A percentile compares a stretch with the other conserved stretches of the same genome.
phyloP scores from a whole-genome alignment of 352 stramenopile genomes.

The Sclerospora graminicola region DNA sequence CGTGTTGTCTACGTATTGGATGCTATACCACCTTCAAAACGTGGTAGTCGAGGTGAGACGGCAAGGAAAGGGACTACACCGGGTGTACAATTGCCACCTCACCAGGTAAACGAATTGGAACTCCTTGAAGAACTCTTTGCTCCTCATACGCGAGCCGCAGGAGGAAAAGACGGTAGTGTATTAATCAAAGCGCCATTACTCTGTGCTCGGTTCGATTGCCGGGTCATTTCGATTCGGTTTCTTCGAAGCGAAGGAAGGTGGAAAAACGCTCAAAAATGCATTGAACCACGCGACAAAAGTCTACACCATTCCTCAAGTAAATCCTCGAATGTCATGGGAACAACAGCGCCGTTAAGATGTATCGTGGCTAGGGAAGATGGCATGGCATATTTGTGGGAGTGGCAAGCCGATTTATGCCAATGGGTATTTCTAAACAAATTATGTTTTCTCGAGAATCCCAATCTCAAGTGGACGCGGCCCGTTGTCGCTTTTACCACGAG shows the following conservation, averaged over 20 bases:
- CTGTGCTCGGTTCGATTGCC: constrained; percentile 64
- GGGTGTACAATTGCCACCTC: constrained; percentile 13
- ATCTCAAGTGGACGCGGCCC: constrained; percentile 70
- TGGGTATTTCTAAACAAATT: constrained; percentile 81
- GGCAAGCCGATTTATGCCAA: constrained; percentile 59
- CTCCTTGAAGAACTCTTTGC: constrained; percentile 67
- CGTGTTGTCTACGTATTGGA: constrained; percentile 68
- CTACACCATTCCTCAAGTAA: neutral
- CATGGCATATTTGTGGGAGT: constrained; percentile 79
- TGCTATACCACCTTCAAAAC: constrained; percentile 38
- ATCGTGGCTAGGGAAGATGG: constrained; percentile 69
- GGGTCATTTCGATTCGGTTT: constrained; percentile 55
- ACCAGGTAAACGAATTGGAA: constrained; percentile 56
- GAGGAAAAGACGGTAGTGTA: constrained; percentile 51
- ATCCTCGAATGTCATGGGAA: constrained; percentile 5
- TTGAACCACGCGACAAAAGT: constrained; percentile 3
- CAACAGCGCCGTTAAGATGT: constrained; percentile 38
- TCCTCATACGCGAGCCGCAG: constrained; percentile 17
- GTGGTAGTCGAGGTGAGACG: constrained; percentile 3
- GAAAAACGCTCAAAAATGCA: constrained; percentile 2
- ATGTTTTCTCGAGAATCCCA: constrained; percentile 72
- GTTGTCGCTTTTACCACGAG: constrained; percentile 49
- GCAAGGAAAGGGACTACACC: constrained; percentile 20
- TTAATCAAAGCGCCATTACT: constrained; percentile 59
- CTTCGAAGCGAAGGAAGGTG: constrained; percentile 16